Conservation (phyloP, 768 basidiomycete genomes). For the Boletus barrowsii region DNA sequence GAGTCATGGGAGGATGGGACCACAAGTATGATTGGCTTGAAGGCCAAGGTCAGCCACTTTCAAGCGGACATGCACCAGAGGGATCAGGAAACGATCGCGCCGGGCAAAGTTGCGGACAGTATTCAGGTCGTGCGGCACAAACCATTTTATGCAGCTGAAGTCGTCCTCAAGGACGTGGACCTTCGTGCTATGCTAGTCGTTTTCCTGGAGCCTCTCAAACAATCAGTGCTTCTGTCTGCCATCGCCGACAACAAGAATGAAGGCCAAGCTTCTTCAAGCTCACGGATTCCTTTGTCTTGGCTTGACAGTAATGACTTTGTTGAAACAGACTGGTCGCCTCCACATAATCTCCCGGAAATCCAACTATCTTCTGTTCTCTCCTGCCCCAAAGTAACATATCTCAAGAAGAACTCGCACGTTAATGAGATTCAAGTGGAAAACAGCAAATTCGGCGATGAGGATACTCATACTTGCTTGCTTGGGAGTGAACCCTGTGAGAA, state of each 20-base stretch:
- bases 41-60: slow-evolving; percentile 76
- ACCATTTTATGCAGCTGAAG: slow-evolving; percentile 84
- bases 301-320: slow-evolving; percentile 78
- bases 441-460: slow-evolving; percentile 85
- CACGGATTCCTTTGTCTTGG: slow-evolving; percentile 58
- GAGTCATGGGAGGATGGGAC: slow-evolving; percentile 81
- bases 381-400: slow-evolving; percentile 83
- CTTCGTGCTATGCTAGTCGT: slow-evolving; percentile 75
- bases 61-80: slow-evolving; percentile 92
- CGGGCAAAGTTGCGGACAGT: slow-evolving; percentile 54
- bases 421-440: slow-evolving; percentile 39
- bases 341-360: slow-evolving; percentile 52
- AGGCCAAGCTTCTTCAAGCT: slow-evolving; percentile 20
- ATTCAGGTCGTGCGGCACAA: slow-evolving; percentile 68
- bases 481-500: slow-evolving; percentile 66
- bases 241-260: slow-evolving; percentile 45
- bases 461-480: slow-evolving; percentile 78
- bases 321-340: slow-evolving; percentile 64
- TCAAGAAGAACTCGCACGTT: slow-evolving; percentile 55
- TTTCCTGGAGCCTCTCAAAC: slow-evolving; percentile 72
- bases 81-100: slow-evolving; percentile 70
- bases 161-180: slow-evolving; percentile 73
- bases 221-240: slow-evolving; percentile 47
- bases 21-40: slow-evolving; percentile 80
- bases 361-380: slow-evolving; percentile 70